Base-by-base conservation (phyloP, 228 moss, liverwort and hornwort species). In the Sphagnum magellanicum region DNA sequence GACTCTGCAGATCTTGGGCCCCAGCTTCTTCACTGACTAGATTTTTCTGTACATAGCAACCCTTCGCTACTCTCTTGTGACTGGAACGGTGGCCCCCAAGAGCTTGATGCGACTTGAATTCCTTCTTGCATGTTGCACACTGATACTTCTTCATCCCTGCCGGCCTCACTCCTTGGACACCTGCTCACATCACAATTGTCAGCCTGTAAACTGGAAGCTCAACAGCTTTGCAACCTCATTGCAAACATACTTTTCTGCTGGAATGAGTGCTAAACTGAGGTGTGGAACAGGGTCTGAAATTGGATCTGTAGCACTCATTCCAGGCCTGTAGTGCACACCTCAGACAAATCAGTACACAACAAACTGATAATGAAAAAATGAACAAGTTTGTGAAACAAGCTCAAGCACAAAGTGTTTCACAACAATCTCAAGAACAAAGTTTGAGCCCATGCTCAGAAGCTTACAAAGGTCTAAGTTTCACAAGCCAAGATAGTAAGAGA, bases 91-190 rank as follows among this genome's bases (percentile, higher is more conserved):
- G 93, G 4, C 98, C 98, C 67, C 94, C 98, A 50, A 98, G 71
- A 32, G 98, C 98, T 81, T 98, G 93, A 61, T 98, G 98, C 10
- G 98, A 98, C 76, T 89, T 92, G 71, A 98, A 98, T 16, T 79
- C 79, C 52, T 90, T 74, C 76, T 90, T 87, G 81, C 98, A 98
- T 16, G 90, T 93, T 73, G 85, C 80, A 65, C 94, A 98, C 48
- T 88, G 74, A 50, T 98, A 98, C 83, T 89, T 93, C 6, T 79
- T 77, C 8, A 32, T 32, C 32, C 32, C 32, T 32, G 32, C 32
- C 32, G 74, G 73, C 61, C 67, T 70, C 48, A 78, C 82, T 55
- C 9, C 55, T 76, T 76, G 83, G 15, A 78, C 83, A 64, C 78
- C 85, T 85, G 70, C 0, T 48, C 47, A 9, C 8, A 61, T n/a